Base-by-base conservation (phyloP, 257 asterid species). In the Misopates orontium region DNA sequence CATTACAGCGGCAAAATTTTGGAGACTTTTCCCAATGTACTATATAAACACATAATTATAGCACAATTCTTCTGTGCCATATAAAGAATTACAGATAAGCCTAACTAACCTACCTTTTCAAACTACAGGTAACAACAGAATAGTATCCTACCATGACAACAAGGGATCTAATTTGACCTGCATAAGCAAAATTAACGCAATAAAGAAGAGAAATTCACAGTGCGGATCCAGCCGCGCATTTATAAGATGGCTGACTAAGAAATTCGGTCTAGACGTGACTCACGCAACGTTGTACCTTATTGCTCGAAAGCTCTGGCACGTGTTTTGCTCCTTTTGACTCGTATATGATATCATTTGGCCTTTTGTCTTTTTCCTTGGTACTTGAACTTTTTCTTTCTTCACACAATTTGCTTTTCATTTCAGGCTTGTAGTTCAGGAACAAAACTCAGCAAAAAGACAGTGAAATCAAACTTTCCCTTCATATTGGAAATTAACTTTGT, bases 381-480 rank as follows among this genome's bases (percentile, higher is more conserved):
- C 42, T 36, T 36, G 42, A 36, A 8, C 8, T 36, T 36, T 28
- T 28, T 28, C 6, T 28, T 28, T 36, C 11, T 28, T 36, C 42
- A 36, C 42, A 9, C 42, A 9, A 36, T 53, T 52, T 11, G 25
- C 18, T 8, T 31, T 31, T 48, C 20, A n/a, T 52, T 42, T 41
- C 11, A 45, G 9, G 1, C 8, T 23, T 20, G n/a, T 61, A 41
- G 22, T 49, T 22, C 55, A 22, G 54, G 14, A 39, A 40, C 65
- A 39, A 47, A 58, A 64, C 69, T 31, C 44, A 18, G 76, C 39
- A 47, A 41, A 53, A 52, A 52, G 11, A 22, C 64, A 36, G 21
- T 28, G 70, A 44, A 52, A 67, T 89, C 91, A 93, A 49, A 87
- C 91, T 81, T 93, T 93, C 76, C 98, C 98, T 79, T 62, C 82